A percentile compares a stretch with the other conserved stretches of the same genome.
phyloP scores from a whole-genome alignment of 495 filamentous ascomycete species.

The Trichoderma virens region DNA sequence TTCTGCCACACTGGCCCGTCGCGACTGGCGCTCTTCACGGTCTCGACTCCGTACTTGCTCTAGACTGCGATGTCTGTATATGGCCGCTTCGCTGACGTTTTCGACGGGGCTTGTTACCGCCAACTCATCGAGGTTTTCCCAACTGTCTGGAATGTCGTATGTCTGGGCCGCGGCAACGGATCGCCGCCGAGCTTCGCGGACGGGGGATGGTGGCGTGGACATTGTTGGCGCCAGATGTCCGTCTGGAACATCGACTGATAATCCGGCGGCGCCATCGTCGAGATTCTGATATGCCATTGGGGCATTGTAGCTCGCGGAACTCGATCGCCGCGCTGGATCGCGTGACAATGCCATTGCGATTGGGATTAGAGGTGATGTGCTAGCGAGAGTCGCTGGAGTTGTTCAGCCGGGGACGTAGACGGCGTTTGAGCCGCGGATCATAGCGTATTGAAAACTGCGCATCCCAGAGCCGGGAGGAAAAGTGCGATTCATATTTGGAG shows the following conservation, averaged over 20 bases:
- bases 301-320: conserved; percentile 10
- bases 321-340: not conserved
- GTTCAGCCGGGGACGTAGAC: not conserved
- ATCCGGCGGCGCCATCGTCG: conserved; percentile 8
- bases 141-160: conserved; percentile 29
- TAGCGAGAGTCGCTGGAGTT: not conserved
- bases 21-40: conserved; percentile 15
- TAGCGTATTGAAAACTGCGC: not conserved
- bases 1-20: not conserved
- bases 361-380: too few species aligned
- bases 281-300: conserved; percentile 15
- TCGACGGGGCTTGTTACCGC: conserved; percentile 22
- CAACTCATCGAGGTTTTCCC: conserved; percentile 34
- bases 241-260: not conserved
- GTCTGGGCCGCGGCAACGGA: not conserved
- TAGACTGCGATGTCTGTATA: conserved; percentile 21
- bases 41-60: conserved; percentile 23
- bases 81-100: conserved; percentile 22
- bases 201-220: not conserved
- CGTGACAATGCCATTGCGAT: not conserved
- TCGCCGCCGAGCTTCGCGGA: not conserved
- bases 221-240: not conserved
- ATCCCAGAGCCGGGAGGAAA: not conserved
- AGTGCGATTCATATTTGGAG: not conserved
- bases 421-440: not conserved